These are phyloP conservation scores for Suillus subluteus DNA, from an alignment of 768 basidiomycete genomes.

Conservation along the genomic window DNA sequence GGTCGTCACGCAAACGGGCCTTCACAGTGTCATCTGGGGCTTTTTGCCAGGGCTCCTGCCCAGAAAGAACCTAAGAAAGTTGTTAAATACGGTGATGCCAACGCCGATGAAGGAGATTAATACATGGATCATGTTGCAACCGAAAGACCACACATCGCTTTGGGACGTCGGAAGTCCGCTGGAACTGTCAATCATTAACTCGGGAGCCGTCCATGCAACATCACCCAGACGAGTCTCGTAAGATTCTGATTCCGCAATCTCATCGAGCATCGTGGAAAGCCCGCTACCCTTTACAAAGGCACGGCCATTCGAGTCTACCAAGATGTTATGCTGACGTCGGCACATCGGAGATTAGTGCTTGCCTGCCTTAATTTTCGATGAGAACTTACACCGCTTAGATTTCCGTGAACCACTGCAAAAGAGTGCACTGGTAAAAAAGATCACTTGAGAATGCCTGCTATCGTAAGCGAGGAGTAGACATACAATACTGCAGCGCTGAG, in stretches of 20 bases:
- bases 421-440: conserved; percentile 12
- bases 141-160: conserved; percentile 26
- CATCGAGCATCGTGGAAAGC: conserved; percentile 42
- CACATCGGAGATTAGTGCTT: background rate
- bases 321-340: conserved; percentile 11
- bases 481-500: conserved; percentile 43
- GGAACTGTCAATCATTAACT: conserved; percentile 13
- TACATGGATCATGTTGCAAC: conserved; percentile 26
- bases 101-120: background rate
- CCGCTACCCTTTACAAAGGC: conserved; percentile 40
- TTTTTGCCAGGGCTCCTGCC: background rate
- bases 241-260: conserved; percentile 34
- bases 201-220: conserved; percentile 20
- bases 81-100: background rate
- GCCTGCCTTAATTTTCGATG: background rate
- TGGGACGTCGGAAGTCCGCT: background rate
- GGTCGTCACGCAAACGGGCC: background rate
- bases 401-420: conserved; percentile 11
- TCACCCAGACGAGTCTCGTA: conserved; percentile 13
- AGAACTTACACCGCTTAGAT: conserved; percentile 14
- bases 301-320: conserved; percentile 8
- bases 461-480: conserved; percentile 9
- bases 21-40: background rate
- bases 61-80: background rate
- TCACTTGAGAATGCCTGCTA: background rate